Evolutionary conservation across 208 protist genomes (phyloP).

Genomic region (Angomonas deanei): DNA sequence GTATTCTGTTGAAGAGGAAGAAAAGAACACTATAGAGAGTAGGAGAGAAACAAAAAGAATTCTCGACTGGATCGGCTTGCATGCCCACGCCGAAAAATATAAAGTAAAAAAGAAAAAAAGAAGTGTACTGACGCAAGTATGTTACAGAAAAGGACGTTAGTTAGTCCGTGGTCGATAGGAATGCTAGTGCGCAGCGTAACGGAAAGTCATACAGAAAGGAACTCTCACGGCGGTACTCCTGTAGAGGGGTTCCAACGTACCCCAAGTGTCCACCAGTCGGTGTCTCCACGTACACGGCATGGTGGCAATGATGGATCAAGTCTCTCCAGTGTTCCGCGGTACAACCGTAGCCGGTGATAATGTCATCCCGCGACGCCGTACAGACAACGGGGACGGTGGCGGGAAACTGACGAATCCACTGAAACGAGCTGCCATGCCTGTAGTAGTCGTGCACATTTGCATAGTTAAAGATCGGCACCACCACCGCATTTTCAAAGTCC

Average conservation of each 20-base stretch:
- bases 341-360: slow-evolving; percentile 10
- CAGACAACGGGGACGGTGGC: slow-evolving; percentile 27
- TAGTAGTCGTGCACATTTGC: slow-evolving; percentile 32
- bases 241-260: slow-evolving; percentile 32
- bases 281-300: slow-evolving; percentile 48
- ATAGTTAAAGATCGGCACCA: slow-evolving; percentile 51
- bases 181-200: slow-evolving; percentile 14
- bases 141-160: neutral
- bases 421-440: slow-evolving; percentile 22
- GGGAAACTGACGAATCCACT: slow-evolving; percentile 16
- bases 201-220: slow-evolving; percentile 27
- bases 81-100: no score
- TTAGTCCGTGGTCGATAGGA: neutral
- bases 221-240: slow-evolving; percentile 10
- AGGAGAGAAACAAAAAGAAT: neutral
- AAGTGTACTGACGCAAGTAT: slow-evolving; percentile 1
- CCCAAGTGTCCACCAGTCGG: slow-evolving; percentile 51
- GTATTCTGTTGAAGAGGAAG: neutral
- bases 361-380: slow-evolving; percentile 38
- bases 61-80: no score
- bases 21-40: slow-evolving; percentile 7
- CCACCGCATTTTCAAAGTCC: slow-evolving; percentile 39
- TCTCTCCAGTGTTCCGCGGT: slow-evolving; percentile 25
- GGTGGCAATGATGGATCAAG: slow-evolving; percentile 21
- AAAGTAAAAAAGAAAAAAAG: slow-evolving; percentile 19